A percentile compares a stretch with the other conserved stretches of the same genome.
Conservation (phyloP, 805 yeast species). For the Ogataea parapolymorpha region DNA sequence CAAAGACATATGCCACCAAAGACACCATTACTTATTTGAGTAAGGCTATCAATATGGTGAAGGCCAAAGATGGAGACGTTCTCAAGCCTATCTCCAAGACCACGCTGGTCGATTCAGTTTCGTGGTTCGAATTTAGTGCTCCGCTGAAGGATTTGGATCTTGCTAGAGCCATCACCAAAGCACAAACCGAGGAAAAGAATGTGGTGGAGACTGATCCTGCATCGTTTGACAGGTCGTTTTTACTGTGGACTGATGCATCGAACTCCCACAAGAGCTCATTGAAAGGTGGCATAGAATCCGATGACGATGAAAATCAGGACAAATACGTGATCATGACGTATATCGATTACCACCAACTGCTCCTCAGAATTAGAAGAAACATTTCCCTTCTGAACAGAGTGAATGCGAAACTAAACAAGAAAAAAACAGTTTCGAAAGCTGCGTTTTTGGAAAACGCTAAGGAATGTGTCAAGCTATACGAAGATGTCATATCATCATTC, state of each 20-base stretch:
- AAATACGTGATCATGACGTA: constrained; percentile 74
- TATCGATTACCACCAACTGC: constrained; percentile 62
- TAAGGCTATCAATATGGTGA: constrained; percentile 37
- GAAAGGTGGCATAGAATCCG: constrained; percentile 41
- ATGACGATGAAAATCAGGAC: constrained; percentile 59
- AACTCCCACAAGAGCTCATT: constrained; percentile 52
- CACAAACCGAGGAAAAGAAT: constrained; percentile 30
- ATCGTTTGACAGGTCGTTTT: constrained; percentile 53
- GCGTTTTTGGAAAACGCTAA: constrained; percentile 32
- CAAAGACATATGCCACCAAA: constrained; percentile 42
- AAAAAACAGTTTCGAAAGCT: constrained; percentile 22
- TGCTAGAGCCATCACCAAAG: constrained; percentile 53
- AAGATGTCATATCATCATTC: constrained; percentile 50
- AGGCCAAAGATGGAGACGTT: constrained; percentile 34
- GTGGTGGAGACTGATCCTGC: constrained; percentile 37
- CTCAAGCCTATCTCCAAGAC: constrained; percentile 31
- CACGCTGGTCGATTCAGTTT: constrained; percentile 31
- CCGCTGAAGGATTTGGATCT: constrained; percentile 65
- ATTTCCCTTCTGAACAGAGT: constrained; percentile 37
- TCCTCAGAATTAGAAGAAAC: constrained; percentile 74
- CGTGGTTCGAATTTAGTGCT: constrained; percentile 60
- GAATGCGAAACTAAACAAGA: constrained; percentile 26
- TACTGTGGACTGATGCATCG: constrained; percentile 68
- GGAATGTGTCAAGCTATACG: constrained; percentile 48
- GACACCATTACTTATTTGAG: constrained; percentile 32